Evolutionary conservation across 2,329 filamentous ascomycete species (phyloP).

Genomic region (Pseudohalonectria lignicola): DNA sequence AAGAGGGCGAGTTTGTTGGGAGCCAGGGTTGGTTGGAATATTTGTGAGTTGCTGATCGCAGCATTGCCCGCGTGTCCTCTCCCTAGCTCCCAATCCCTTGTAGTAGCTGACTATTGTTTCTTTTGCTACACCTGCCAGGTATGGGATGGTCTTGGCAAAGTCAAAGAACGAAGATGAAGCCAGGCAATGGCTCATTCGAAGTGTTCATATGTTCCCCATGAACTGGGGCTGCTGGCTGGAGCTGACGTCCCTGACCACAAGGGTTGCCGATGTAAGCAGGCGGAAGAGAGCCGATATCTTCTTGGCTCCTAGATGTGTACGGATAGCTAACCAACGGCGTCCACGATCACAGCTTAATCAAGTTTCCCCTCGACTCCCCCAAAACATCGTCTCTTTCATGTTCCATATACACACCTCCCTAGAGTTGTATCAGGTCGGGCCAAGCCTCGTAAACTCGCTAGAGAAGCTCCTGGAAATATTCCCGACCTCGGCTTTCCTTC

Average conservation of each 20-base stretch:
- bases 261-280: constrained; percentile 64
- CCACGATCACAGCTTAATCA: constrained; percentile 50
- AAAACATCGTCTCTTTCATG: constrained; percentile 86
- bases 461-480: constrained; percentile 76
- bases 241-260: constrained; percentile 67
- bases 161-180: constrained; percentile 83
- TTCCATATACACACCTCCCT: constrained; percentile 88
- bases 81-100: background rate
- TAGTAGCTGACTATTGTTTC: background rate
- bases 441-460: constrained; percentile 62
- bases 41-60: constrained; percentile 34
- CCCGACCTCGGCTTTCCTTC: constrained; percentile 76
- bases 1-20: constrained; percentile 46
- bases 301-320: too few relatives aligned
- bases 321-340: constrained; percentile 16
- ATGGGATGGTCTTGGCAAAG: constrained; percentile 82
- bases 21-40: constrained; percentile 94
- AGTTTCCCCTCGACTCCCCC: constrained; percentile 62
- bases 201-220: constrained; percentile 82
- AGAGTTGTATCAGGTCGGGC: constrained; percentile 79
- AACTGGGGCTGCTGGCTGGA: constrained; percentile 98
- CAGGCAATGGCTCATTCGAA: constrained; percentile 75
- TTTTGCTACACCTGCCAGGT: constrained; percentile 29
- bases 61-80: background rate
- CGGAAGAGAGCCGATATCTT: background rate